Conservation (phyloP, 2,329 filamentous ascomycete genomes). For the Fusarium guadeloupense region DNA sequence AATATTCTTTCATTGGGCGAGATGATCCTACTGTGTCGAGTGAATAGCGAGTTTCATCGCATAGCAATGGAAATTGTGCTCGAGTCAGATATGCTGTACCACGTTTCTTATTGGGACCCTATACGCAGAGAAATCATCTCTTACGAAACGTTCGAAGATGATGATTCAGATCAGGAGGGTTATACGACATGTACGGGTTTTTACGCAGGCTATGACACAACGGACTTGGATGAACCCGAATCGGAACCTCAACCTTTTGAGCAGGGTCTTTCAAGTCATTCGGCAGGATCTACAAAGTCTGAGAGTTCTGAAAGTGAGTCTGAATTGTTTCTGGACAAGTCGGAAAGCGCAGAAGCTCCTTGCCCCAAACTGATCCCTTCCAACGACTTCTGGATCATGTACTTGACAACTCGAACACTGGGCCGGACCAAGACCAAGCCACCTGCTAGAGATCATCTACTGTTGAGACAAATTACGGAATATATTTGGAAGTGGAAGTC, state of each 20-base stretch:
- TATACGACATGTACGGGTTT: not conserved
- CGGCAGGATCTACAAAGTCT: too few species aligned
- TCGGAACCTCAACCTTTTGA: not conserved
- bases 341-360: not conserved
- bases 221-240: not conserved
- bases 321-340: not conserved
- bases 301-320: accelerated
- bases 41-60: not conserved
- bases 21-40: not conserved
- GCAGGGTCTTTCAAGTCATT: too few species aligned
- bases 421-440: not conserved
- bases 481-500: not conserved
- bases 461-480: not conserved
- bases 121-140: not conserved
- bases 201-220: not conserved
- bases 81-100: not conserved
- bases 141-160: not conserved
- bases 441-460: not conserved
- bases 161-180: not conserved
- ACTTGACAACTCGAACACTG: not conserved
- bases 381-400: not conserved
- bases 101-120: constrained; percentile 3
- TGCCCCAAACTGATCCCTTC: accelerated
- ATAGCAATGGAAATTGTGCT: not conserved
- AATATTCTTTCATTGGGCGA: not conserved